phyloP scores from a whole-genome alignment of 2,329 filamentous ascomycete genomes.

The Fusarium sp. region DNA sequence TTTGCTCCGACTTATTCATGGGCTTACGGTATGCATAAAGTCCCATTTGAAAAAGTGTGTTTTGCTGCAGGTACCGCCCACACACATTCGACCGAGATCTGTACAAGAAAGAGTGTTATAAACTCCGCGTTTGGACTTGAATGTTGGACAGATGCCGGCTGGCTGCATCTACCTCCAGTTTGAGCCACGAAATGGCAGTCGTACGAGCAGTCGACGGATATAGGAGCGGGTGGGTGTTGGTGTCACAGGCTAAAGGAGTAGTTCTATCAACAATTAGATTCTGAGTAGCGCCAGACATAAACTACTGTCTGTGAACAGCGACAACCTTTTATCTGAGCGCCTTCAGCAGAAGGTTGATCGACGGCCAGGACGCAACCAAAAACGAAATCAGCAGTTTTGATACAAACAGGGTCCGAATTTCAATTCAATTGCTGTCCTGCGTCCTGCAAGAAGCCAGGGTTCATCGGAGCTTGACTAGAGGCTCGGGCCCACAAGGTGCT shows the following conservation, averaged over 20 bases:
- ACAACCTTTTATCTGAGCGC: conserved; percentile 4
- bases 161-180: conserved; percentile 32
- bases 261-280: conserved; percentile 19
- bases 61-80: conserved; percentile 42
- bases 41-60: conserved; percentile 29
- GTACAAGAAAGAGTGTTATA: conserved; percentile 8
- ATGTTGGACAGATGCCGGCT: conserved; percentile 22
- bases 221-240: conserved; percentile 22
- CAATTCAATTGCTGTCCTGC: background rate
- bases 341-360: conserved; percentile 25
- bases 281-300: background rate
- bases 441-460: conserved; percentile 14
- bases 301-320: conserved; percentile 1
- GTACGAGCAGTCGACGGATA: conserved; percentile 37
- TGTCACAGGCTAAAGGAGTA: conserved; percentile 27
- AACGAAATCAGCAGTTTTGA: conserved; percentile 13
- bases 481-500: conserved; percentile 37
- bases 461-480: conserved; percentile 31
- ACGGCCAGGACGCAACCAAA: conserved; percentile 26
- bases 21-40: conserved; percentile 14
- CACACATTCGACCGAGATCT: conserved; percentile 8
- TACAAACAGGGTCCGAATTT: conserved; percentile 27
- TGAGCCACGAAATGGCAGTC: conserved; percentile 35
- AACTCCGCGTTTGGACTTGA: conserved; percentile 20
- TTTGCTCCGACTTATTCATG: conserved; percentile 6